Evolutionary conservation across 2,329 filamentous ascomycete genomes (phyloP).

Genomic region (Fusarium sp.): DNA sequence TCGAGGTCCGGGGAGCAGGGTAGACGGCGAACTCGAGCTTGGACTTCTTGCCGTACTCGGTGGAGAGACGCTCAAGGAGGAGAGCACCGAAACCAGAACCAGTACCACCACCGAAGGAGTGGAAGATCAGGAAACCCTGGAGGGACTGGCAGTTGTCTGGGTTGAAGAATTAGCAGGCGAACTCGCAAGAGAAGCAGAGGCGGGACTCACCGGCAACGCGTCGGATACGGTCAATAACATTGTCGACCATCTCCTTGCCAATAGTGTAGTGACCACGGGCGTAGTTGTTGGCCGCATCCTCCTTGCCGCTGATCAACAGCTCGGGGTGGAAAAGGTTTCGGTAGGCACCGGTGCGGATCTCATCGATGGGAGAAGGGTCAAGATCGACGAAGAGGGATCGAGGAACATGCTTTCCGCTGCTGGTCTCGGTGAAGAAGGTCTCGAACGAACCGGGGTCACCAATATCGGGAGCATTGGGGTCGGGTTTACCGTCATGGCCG

Average conservation of each 20-base stretch:
- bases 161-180: conserved; percentile 25
- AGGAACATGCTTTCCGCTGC: conserved; percentile 76
- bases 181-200: neutral
- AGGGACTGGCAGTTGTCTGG: conserved; percentile 78
- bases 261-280: conserved; percentile 81
- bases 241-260: conserved; percentile 80
- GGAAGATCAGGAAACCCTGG: conserved; percentile 79
- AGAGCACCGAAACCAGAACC: conserved; percentile 79
- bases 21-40: conserved; percentile 81
- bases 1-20: conserved; percentile 75
- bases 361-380: conserved; percentile 78
- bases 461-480: conserved; percentile 69
- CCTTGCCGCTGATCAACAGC: conserved; percentile 78
- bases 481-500: conserved; percentile 70
- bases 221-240: conserved; percentile 75
- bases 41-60: conserved; percentile 80
- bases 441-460: conserved; percentile 73
- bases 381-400: conserved; percentile 78
- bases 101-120: conserved; percentile 79
- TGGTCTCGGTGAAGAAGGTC: conserved; percentile 80
- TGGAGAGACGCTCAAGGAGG: conserved; percentile 76
- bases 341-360: conserved; percentile 76
- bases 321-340: conserved; percentile 78
- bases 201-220: conserved; percentile 70
- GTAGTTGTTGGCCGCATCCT: conserved; percentile 82